phyloP scores from a whole-genome alignment of 2,329 filamentous ascomycete genomes.

The Aspergillus versicolor region DNA sequence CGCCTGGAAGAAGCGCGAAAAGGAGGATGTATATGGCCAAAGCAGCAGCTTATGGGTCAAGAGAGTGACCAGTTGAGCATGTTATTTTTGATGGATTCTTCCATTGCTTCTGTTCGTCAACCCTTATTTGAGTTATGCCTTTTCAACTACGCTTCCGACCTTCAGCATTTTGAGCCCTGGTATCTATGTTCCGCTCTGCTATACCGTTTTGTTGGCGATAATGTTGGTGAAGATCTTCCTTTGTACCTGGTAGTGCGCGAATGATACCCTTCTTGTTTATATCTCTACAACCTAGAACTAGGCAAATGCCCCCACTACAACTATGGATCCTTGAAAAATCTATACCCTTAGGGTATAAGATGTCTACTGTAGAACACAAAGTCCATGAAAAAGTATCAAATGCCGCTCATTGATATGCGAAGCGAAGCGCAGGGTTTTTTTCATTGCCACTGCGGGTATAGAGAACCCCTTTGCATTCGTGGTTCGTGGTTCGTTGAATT shows the following conservation, averaged over 20 bases:
- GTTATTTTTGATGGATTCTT: conserved; percentile 1
- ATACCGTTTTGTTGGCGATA: conserved; percentile 18
- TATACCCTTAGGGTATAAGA: conserved; percentile 1
- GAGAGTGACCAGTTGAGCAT: conserved; percentile 64
- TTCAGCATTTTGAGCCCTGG: background rate
- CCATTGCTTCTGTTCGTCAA: background rate
- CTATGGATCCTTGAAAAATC: background rate
- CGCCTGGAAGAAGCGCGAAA: conserved; percentile 72
- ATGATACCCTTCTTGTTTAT: conserved; percentile 15
- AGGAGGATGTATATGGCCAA: conserved; percentile 49
- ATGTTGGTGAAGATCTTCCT: conserved; percentile 8
- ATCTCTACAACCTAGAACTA: background rate
- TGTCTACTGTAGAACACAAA: conserved; percentile 3
- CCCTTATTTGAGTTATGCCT: conserved; percentile 6
- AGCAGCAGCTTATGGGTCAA: conserved; percentile 73
- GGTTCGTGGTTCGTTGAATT: conserved; percentile 25
- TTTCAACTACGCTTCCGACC: conserved; percentile 20
- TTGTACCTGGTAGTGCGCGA: conserved; percentile 9
- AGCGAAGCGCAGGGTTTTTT: conserved; percentile 11
- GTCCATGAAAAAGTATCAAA: conserved; percentile 4
- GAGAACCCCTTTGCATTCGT: conserved; percentile 14
- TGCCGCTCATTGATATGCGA: conserved; percentile 11
- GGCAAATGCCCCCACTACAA: background rate
- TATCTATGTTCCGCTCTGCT: background rate
- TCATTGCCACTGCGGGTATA: conserved; percentile 15